A percentile compares a stretch with the other conserved stretches of the same genome.
Conservation (phyloP, 208 protist genomes). For the Entamoeba invadens region DNA sequence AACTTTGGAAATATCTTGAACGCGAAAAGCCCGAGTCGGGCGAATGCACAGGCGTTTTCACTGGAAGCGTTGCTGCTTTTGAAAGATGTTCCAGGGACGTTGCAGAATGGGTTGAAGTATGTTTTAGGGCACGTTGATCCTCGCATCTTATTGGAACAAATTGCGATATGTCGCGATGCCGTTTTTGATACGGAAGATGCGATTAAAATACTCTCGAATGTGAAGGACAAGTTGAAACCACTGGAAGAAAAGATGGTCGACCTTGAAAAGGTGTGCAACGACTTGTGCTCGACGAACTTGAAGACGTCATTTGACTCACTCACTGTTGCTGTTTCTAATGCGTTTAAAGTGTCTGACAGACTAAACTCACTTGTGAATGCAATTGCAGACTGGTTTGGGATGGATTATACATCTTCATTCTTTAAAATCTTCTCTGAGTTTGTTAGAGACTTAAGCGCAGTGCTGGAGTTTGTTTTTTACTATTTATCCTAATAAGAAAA, state of each 20-base stretch:
- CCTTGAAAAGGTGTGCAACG: background rate
- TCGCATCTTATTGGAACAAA: background rate
- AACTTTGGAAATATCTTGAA: background rate
- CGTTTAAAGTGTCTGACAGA: background rate
- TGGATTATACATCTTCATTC: background rate
- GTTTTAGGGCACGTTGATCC: background rate
- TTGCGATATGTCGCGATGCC: background rate
- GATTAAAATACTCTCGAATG: background rate
- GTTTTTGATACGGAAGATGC: background rate
- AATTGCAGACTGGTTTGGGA: background rate
- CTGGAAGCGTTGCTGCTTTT: background rate
- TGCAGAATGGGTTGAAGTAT: background rate
- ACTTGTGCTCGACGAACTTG: background rate
- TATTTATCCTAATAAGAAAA: background rate
- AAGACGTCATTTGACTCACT: background rate
- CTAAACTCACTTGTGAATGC: background rate
- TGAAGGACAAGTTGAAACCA: background rate
- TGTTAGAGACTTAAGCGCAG: background rate
- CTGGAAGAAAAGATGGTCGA: background rate
- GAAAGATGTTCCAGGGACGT: background rate
- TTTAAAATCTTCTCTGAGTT: background rate
- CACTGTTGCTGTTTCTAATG: background rate
- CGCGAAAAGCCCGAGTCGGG: background rate
- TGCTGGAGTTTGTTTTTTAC: background rate
- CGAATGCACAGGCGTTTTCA: background rate